Conservation (phyloP, 208 protist genomes). For the Trypanosoma vivax region DNA sequence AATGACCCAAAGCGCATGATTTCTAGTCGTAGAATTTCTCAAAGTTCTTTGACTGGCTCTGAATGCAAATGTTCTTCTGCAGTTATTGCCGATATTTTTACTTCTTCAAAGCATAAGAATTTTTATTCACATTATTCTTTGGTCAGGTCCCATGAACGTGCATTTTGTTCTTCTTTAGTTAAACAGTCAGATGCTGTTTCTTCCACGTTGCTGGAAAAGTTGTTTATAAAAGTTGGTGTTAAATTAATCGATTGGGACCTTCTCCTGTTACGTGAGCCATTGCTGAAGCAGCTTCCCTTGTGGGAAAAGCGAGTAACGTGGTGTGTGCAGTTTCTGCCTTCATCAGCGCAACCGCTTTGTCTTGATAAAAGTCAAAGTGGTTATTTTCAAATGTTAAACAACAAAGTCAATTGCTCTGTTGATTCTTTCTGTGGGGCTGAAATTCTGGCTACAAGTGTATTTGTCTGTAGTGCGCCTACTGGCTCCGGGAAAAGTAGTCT, state of each 20-base stretch:
- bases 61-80: background rate
- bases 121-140: too few relatives aligned
- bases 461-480: constrained; percentile 55
- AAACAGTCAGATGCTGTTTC: constrained; percentile 1
- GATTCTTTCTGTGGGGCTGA: background rate
- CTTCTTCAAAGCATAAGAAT: too few relatives aligned
- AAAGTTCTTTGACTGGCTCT: too few relatives aligned
- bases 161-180: too few relatives aligned
- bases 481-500: constrained; percentile 72
- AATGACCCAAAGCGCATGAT: too few relatives aligned
- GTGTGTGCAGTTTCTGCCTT: constrained; percentile 5
- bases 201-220: constrained; percentile 8
- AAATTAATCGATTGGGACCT: constrained; percentile 11
- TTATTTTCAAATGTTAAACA: background rate
- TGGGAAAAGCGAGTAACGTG: constrained; percentile 10
- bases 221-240: constrained; percentile 6
- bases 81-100: background rate
- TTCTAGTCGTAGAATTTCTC: too few relatives aligned
- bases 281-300: background rate
- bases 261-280: background rate
- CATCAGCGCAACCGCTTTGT: constrained; percentile 1
- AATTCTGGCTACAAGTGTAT: constrained; percentile 4
- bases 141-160: too few relatives aligned
- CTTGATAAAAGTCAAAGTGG: background rate
- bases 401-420: background rate